A percentile compares a stretch with the other conserved stretches of the same genome.
Evolutionary conservation across 306 rosid species (phyloP).

Genomic region (Prunus mira): DNA sequence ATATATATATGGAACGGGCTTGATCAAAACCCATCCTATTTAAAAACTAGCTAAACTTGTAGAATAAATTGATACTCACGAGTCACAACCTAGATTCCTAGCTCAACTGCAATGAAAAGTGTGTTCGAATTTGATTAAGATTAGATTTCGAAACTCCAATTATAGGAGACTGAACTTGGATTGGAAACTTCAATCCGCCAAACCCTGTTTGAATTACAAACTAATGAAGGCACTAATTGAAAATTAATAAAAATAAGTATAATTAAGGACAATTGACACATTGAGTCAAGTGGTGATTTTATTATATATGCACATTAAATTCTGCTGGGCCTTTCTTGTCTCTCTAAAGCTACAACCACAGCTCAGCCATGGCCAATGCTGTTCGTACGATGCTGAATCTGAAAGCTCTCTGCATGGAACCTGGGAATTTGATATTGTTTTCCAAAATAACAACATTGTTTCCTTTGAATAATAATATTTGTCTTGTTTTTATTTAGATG

Average conservation of each 20-base stretch:
- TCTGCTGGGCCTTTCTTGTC: slow-evolving; percentile 20
- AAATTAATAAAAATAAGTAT: not conserved
- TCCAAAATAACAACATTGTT: not conserved
- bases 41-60: too few relatives aligned
- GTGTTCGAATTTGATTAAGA: too few relatives aligned
- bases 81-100: too few relatives aligned
- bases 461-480: not conserved
- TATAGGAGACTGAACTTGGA: not conserved
- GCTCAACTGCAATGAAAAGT: too few relatives aligned
- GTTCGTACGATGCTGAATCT: not conserved
- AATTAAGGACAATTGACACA: not conserved
- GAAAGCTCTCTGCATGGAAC: not conserved
- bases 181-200: not conserved
- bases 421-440: slow-evolving; percentile 26
- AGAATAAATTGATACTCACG: too few relatives aligned
- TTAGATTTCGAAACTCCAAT: too few relatives aligned
- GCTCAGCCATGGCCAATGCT: slow-evolving; percentile 1
- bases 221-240: not conserved
- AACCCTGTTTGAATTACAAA: not conserved
- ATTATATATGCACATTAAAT: not conserved
- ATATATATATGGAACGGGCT: too few relatives aligned
- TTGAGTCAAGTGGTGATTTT: not conserved
- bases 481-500: not conserved
- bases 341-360: not conserved
- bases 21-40: too few relatives aligned